Percentiles rank a stretch among this genome's conserved stretches.
phyloP scores from a whole-genome alignment of 805 yeast genomes.

The Metschnikowia bowlesiae region DNA sequence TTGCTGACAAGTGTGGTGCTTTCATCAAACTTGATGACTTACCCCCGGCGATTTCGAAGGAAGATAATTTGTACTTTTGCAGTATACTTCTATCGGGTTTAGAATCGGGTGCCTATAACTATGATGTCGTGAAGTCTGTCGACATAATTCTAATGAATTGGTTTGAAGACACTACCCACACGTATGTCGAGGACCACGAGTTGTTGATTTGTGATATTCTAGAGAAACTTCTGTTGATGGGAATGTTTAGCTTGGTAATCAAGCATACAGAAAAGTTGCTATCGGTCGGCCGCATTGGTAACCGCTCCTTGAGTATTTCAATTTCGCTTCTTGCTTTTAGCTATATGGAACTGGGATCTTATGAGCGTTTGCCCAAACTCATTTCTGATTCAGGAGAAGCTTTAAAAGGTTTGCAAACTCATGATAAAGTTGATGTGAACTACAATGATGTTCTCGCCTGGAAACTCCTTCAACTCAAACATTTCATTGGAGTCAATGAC shows the following conservation, averaged over 20 bases:
- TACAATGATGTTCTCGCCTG: conserved; percentile 19
- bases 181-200: background rate
- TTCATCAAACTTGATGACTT: conserved; percentile 3
- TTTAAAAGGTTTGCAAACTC: conserved; percentile 3
- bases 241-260: conserved; percentile 4
- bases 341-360: conserved; percentile 2
- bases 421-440: background rate
- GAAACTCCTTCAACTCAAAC: conserved; percentile 30
- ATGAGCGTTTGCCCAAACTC: conserved; percentile 12
- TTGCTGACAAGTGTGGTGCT: conserved; percentile 1
- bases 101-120: background rate
- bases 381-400: conserved; percentile 13
- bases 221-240: conserved; percentile 3
- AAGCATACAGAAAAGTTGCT: background rate
- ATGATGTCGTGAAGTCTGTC: background rate
- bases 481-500: conserved; percentile 19
- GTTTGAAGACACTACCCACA: background rate
- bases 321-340: conserved; percentile 6
- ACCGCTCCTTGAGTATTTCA: background rate
- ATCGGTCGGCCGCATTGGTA: background rate
- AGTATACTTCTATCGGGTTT: background rate
- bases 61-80: background rate
- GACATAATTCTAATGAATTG: conserved; percentile 1
- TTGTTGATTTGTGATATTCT: conserved; percentile 3
- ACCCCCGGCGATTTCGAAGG: background rate